Evolutionary conservation across 2,329 filamentous ascomycete genomes (phyloP).

Genomic region (Teratosphaeria destructans): DNA sequence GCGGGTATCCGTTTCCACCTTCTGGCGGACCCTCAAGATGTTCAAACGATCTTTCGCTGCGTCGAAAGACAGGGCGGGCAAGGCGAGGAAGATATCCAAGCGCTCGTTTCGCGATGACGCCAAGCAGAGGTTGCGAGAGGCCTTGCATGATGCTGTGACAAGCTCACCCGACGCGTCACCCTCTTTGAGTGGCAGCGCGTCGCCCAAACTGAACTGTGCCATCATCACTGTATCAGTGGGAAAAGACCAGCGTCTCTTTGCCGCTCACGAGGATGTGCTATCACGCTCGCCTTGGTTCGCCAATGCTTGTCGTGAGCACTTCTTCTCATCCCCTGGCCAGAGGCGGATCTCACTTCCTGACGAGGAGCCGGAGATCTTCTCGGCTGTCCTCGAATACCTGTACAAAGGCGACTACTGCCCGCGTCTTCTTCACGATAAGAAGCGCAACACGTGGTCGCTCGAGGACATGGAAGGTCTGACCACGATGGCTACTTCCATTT

Average conservation of each 20-base stretch:
- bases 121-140: constrained; percentile 82
- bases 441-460: constrained; percentile 78
- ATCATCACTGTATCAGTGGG: constrained; percentile 84
- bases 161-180: constrained; percentile 30
- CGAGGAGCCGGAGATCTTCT: constrained; percentile 84
- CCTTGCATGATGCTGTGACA: constrained; percentile 49
- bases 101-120: constrained; percentile 67
- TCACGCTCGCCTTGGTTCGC: constrained; percentile 73
- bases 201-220: constrained; percentile 50
- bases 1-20: not conserved
- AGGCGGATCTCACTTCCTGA: constrained; percentile 69
- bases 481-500: constrained; percentile 32
- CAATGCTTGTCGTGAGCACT: constrained; percentile 51
- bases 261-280: constrained; percentile 87
- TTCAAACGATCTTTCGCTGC: constrained; percentile 85
- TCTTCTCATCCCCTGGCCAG: constrained; percentile 53
- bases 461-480: constrained; percentile 49
- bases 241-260: constrained; percentile 77
- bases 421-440: constrained; percentile 76
- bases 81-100: constrained; percentile 68
- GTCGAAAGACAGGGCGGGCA: constrained; percentile 76
- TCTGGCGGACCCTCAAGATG: constrained; percentile 46
- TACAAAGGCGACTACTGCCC: constrained; percentile 97
- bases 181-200: constrained; percentile 25
- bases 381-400: constrained; percentile 86